Percentiles rank a stretch among this genome's conserved stretches.
Conservation (phyloP, 2,329 filamentous ascomycete genomes). For the Arthroderma sp. region DNA sequence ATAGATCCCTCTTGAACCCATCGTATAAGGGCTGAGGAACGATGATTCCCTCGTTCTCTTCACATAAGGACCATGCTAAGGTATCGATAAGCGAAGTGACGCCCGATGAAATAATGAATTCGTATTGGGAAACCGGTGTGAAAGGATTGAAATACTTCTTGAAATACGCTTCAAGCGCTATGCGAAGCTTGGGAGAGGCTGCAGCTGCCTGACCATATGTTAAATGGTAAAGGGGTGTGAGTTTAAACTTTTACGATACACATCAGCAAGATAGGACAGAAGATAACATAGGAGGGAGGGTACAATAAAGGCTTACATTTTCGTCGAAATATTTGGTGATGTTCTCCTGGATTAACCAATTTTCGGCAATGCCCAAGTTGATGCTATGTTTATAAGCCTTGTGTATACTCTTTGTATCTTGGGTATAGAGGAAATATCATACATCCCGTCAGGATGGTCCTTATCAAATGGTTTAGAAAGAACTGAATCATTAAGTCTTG, state of each 20-base stretch:
- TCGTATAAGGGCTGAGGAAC: conserved; percentile 19
- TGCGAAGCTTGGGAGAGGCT: conserved; percentile 16
- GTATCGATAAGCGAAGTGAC: conserved; percentile 16
- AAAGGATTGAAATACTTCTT: conserved; percentile 12
- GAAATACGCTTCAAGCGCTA: conserved; percentile 14
- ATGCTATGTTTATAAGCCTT: neutral
- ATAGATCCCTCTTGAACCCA: conserved; percentile 15
- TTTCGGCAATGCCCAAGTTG: neutral
- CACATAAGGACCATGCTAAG: conserved; percentile 16
- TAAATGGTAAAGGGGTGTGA: conserved; percentile 9
- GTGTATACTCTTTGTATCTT: neutral
- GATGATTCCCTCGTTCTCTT: conserved; percentile 18
- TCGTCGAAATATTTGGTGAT: neutral
- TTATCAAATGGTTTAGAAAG: neutral
- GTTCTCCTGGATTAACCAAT: neutral
- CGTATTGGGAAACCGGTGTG: conserved; percentile 9
- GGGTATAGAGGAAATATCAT: neutral
- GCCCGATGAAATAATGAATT: conserved; percentile 17
- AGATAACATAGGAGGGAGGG: neutral
- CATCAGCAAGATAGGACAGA: neutral
- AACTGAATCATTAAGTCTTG: neutral
- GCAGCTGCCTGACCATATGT: conserved; percentile 19
- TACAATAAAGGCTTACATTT: neutral
- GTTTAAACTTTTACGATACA: neutral
- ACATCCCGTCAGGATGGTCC: neutral